Conservation (phyloP, 345 rosid species). For the Stellera chamaejasme region DNA sequence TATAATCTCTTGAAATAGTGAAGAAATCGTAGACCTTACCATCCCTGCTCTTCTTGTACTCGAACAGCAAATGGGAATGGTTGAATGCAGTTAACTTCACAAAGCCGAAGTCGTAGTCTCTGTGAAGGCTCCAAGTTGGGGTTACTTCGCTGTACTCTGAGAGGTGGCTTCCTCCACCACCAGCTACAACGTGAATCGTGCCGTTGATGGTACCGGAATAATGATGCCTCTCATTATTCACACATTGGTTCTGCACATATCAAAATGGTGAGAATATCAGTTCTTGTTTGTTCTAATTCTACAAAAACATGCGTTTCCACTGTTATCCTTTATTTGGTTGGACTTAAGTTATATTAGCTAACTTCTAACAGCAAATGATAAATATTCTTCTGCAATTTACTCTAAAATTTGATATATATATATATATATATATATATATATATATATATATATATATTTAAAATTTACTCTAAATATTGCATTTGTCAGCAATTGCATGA, state of each 20-base stretch:
- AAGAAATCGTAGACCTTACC: conserved; percentile 76
- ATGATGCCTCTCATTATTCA: conserved; percentile 38
- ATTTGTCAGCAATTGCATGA: too few relatives aligned
- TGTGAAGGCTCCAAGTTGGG: conserved; percentile 66
- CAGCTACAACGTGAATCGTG: conserved; percentile 82
- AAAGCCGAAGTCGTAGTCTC: conserved; percentile 73
- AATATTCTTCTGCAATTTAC: too few relatives aligned
- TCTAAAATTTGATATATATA: too few relatives aligned
- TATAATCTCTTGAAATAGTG: conserved; percentile 77
- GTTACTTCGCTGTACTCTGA: conserved; percentile 37
- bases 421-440: too few relatives aligned
- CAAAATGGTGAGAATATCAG: too few relatives aligned
- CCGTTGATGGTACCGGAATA: conserved; percentile 66
- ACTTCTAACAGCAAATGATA: too few relatives aligned
- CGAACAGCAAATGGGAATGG: conserved; percentile 69
- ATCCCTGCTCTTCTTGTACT: conserved; percentile 79
- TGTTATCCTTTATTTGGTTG: too few relatives aligned
- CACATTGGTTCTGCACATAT: conserved; percentile 57
- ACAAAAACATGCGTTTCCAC: too few relatives aligned
- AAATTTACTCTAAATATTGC: too few relatives aligned
- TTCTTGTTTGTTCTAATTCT: too few relatives aligned
- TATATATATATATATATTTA: too few relatives aligned
- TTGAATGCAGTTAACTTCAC: conserved; percentile 74
- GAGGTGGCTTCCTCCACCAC: conserved; percentile 79
- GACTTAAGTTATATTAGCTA: too few relatives aligned